phyloP scores from a whole-genome alignment of 2,329 filamentous ascomycete genomes.

The Exophiala bonariae region DNA sequence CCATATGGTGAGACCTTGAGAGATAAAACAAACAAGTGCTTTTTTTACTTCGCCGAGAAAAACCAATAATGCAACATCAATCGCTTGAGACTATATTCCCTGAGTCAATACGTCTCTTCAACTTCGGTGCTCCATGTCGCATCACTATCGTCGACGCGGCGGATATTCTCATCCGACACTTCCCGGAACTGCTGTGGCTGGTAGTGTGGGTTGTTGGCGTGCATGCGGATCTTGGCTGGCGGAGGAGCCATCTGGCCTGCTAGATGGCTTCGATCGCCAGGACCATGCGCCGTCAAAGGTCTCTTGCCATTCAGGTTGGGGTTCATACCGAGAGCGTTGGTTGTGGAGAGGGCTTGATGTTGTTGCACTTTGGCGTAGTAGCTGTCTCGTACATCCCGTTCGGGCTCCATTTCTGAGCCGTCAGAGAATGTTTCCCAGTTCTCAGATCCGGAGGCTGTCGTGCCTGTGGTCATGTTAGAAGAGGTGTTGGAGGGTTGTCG shows the following conservation, averaged over 20 bases:
- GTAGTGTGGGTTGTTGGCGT: slow-evolving; percentile 12
- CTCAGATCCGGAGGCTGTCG: slow-evolving; percentile 78
- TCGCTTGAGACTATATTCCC: too few species aligned
- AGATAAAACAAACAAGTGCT: too few species aligned
- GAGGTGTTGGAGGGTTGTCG: slow-evolving; percentile 75
- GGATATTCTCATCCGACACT: slow-evolving; percentile 22
- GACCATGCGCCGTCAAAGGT: slow-evolving; percentile 16
- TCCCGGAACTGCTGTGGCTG: slow-evolving; percentile 14
- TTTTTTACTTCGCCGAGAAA: too few species aligned
- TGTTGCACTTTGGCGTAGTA: slow-evolving; percentile 62
- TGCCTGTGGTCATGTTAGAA: slow-evolving; percentile 39
- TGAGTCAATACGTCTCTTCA: slow-evolving; percentile 29
- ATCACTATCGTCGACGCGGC: slow-evolving; percentile 25
- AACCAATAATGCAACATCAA: too few species aligned
- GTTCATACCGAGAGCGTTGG: slow-evolving; percentile 18
- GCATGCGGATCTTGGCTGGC: slow-evolving; percentile 39
- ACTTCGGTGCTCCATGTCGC: slow-evolving; percentile 28
- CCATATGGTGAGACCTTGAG: too few species aligned
- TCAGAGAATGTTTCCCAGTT: slow-evolving; percentile 99
- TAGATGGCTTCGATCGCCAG: background rate
- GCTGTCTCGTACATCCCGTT: slow-evolving; percentile 71
- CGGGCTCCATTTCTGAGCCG: slow-evolving; percentile 71
- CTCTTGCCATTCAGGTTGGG: slow-evolving; percentile 23
- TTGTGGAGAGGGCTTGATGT: slow-evolving; percentile 32
- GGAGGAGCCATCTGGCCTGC: slow-evolving; percentile 26